Base-by-base conservation (phyloP, 1,284 basidiomycete genomes). In the Cryptococcus amylolentus region DNA sequence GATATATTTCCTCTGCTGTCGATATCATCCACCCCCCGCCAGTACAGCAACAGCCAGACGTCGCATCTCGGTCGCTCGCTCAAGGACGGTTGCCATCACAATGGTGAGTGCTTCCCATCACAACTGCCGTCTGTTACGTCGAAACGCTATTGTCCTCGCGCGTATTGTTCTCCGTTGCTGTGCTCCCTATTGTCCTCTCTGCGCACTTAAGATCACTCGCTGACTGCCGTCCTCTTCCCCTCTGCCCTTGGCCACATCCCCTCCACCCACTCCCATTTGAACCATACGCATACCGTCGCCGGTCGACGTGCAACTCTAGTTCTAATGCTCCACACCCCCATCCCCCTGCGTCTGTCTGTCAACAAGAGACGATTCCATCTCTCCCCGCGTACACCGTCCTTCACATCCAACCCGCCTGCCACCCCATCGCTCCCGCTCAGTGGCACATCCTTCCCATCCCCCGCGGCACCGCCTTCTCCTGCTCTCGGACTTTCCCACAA, bases 271-370 rank as follows among this genome's bases (percentile, higher is more conserved):
- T 20, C 23, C 23, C 23, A 23, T 3, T 35, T 35, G 31, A 35
- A 35, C 31, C 31, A 35, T 35, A 35, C 31, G 16, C 45, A 31
- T 9, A 16, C 26, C 18, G 47, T 50, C 49, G 49, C 49, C 27
- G 49, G 49, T 27, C 49, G 49, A 50, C 39, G n/a, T 16, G 14
- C 31, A 27, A 44, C 45, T 9, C 18, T 28, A 47, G 48, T 37
- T 42, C 44, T 51, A 28, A 45, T 55, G 41, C 54, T 55, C 42
- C 49, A 43, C 28, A 51, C 54, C 23, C 54, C 50, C 35, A 39
- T 56, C 37, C 54, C 60, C 31, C 31, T 35, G 12, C 40, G 45
- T 16, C 52, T 49, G 20, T 35, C 31, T 31, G n/a, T 57, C 41
- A 52, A 52, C 31, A 35, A 35, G 31, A 35, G 31, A 35, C 31